These are phyloP conservation scores for Pseudozyma flocculosa DNA, from an alignment of 1,284 basidiomycete species.

Conservation along the genomic window DNA sequence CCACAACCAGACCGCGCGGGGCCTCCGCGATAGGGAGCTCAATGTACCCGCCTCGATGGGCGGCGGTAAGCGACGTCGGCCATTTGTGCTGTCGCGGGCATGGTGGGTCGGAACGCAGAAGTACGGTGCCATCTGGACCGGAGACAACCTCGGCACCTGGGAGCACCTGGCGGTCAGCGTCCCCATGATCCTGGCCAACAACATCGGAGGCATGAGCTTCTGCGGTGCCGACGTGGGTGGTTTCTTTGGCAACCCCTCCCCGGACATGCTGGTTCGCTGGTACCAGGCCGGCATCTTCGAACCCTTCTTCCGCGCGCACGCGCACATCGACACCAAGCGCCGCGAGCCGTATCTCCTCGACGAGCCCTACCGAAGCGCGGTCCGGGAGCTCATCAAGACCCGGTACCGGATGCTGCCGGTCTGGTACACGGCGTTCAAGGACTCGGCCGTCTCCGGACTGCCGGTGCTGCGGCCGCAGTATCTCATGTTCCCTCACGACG, in stretches of 20 bases:
- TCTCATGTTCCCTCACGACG: constrained; percentile 84
- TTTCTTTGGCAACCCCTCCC: constrained; percentile 94
- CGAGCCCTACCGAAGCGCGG: constrained; percentile 78
- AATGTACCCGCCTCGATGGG: constrained; percentile 67
- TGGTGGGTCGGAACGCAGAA: constrained; percentile 96
- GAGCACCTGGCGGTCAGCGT: constrained; percentile 91
- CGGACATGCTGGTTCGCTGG: constrained; percentile 95
- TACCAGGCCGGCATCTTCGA: constrained; percentile 93
- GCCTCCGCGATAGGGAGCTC: constrained; percentile 71
- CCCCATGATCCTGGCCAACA: constrained; percentile 88
- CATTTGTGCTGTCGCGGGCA: constrained; percentile 90
- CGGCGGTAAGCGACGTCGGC: constrained; percentile 59
- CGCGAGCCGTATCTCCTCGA: constrained; percentile 92
- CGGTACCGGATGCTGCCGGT: constrained; percentile 85
- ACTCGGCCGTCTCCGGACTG: constrained; percentile 44
- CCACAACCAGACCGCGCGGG: constrained; percentile 81
- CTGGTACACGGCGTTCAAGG: constrained; percentile 91
- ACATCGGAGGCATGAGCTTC: constrained; percentile 91
- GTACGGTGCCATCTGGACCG: constrained; percentile 97
- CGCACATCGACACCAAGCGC: constrained; percentile 95
- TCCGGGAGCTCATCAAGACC: constrained; percentile 77
- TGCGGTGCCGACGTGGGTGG: constrained; percentile 93
- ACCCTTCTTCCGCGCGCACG: constrained; percentile 98
- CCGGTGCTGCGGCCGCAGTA: constrained; percentile 72
- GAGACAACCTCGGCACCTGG: constrained; percentile 97